Evolutionary conservation across 768 basidiomycete genomes (phyloP), one percentile per base, ranked within the genome.

Genomic region (Boletus coccyginus): DNA sequence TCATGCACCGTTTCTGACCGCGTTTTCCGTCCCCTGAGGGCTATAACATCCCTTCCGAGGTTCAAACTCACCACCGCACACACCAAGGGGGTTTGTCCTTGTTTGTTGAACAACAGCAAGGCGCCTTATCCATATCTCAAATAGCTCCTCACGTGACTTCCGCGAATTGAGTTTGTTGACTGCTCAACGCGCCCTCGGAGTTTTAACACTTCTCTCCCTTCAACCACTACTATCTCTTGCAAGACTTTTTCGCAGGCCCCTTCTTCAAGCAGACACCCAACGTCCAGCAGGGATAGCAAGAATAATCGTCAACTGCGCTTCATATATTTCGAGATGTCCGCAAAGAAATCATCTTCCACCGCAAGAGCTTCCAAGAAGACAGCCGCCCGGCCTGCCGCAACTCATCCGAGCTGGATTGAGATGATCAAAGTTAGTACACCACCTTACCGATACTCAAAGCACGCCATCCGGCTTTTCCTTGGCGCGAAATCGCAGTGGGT

Each of bases 401-500:
- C 58, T 46, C 78, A 81, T 62, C 78, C 78, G 16, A 70, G 78
- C 57, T 89, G 87, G 87, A 76, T 84, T 55, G 87, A 90, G 53
- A 91, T 91, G 88, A 90, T 91, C 72, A 90, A 89, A 80, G 88
- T 88, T 64, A 68, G 78, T 62, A 61, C 36, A 56, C 46, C 33
- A 35, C 52, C 50, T 49, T 58, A 52, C 62, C 61, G 17, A 54
- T 42, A 52, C 40, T 46, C 33, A 48, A 39, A 17, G 45, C 33
- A 62, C 54, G 43, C 60, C 62, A 47, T 62, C 50, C 59, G 63
- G 55, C 17, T 41, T 55, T 44, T 38, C 31, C 52, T 52, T 38
- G 54, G 52, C 38, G 41, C 46, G 24, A 47, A 32, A 51, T 61
- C 50, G 17, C 33, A 19, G 44, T 45, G 35, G 43, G 48, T 45